Evolutionary conservation across 176 grass and related monocot species (phyloP).

Genomic region (Lolium perenne): DNA sequence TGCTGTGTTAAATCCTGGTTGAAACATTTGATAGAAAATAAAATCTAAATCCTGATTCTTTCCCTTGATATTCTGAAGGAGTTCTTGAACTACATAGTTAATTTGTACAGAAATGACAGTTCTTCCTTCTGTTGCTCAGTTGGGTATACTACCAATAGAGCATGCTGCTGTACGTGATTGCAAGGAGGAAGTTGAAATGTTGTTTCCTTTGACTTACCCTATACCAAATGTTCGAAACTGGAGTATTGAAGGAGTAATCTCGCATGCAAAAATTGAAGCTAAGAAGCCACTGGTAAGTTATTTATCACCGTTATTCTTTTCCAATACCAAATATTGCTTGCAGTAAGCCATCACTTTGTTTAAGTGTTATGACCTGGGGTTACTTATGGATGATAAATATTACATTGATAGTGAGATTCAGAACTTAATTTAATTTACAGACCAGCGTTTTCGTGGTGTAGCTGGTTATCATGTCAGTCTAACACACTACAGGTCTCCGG

Average conservation of each 20-base stretch:
- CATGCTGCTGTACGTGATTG: constrained; percentile 21
- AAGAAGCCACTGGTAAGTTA: constrained; percentile 38
- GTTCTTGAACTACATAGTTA: background rate
- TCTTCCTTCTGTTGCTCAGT: constrained; percentile 4
- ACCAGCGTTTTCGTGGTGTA: too few species aligned
- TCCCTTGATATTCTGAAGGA: background rate
- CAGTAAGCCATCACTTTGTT: background rate
- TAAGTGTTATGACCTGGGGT: background rate
- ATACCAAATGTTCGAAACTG: constrained; percentile 40
- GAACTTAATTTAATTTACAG: background rate
- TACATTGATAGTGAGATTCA: background rate
- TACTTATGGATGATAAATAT: background rate
- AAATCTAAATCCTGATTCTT: background rate
- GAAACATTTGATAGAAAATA: background rate
- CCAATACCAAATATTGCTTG: background rate
- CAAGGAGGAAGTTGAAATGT: constrained; percentile 50
- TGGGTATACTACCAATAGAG: constrained; percentile 33
- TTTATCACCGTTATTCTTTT: background rate
- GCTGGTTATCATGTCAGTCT: too few species aligned
- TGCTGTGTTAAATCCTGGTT: background rate
- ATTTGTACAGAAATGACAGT: background rate
- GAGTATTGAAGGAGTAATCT: constrained; percentile 51
- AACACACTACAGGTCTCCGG: too few species aligned
- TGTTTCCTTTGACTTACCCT: constrained; percentile 47
- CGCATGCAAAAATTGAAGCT: constrained; percentile 33